These are phyloP conservation scores for Oryza meridionalis DNA, from an alignment of 176 grass and related monocot genomes.

Conservation along the genomic window DNA sequence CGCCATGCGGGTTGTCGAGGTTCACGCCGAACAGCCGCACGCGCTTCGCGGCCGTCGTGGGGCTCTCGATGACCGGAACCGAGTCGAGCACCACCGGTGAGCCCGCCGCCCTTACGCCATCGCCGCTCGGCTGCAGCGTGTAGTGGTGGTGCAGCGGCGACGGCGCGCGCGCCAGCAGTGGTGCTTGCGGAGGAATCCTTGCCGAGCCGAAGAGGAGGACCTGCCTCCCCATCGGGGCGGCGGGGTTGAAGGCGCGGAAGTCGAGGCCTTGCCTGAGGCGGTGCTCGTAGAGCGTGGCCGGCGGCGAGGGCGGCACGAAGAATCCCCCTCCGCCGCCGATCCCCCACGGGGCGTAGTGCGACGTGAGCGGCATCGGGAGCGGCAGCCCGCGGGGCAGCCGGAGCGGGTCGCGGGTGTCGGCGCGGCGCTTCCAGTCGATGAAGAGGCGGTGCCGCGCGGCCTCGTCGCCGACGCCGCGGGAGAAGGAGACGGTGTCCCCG, in stretches of 20 bases:
- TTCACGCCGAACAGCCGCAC: slow-evolving; percentile 94
- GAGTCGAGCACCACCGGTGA: slow-evolving; percentile 61
- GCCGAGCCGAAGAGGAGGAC: slow-evolving; percentile 51
- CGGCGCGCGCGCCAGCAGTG: slow-evolving; percentile 43
- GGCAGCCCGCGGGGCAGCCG: slow-evolving; percentile 50
- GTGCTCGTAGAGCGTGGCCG: slow-evolving; percentile 82
- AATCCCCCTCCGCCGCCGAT: slow-evolving; percentile 42
- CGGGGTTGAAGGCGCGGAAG: slow-evolving; percentile 42
- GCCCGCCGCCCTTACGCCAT: background rate
- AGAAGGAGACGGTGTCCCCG: slow-evolving; percentile 94
- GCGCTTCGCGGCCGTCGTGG: slow-evolving; percentile 62
- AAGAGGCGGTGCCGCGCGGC: slow-evolving; percentile 65
- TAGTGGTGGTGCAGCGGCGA: slow-evolving; percentile 46
- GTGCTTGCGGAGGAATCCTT: slow-evolving; percentile 43
- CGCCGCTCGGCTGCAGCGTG: slow-evolving; percentile 41
- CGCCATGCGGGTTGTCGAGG: slow-evolving; percentile 66
- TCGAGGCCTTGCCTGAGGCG: slow-evolving; percentile 62
- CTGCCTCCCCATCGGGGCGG: slow-evolving; percentile 29
- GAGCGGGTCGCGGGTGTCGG: slow-evolving; percentile 48
- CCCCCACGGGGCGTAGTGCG: slow-evolving; percentile 50
- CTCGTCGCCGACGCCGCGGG: slow-evolving; percentile 68
- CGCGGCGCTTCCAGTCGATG: slow-evolving; percentile 90
- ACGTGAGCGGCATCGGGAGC: slow-evolving; percentile 37
- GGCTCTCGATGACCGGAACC: slow-evolving; percentile 59
- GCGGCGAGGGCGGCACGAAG: slow-evolving; percentile 64